phyloP scores from a whole-genome alignment of 805 yeast genomes.

The Metschnikowia proteae region DNA sequence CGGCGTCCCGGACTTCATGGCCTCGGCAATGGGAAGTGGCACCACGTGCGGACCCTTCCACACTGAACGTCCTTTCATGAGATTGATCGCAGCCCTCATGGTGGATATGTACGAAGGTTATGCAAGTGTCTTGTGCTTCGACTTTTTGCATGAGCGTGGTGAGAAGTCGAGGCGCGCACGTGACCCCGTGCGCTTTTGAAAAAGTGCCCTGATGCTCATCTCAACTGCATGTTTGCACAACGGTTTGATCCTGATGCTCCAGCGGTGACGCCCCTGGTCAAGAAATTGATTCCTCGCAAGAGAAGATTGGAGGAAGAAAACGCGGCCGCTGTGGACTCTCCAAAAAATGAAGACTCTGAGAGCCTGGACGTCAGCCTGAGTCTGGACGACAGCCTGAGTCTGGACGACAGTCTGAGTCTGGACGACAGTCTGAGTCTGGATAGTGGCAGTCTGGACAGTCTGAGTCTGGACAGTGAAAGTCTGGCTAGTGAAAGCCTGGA shows the following conservation, averaged over 20 bases:
- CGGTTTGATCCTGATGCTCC: slow-evolving; percentile 52
- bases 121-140: neutral
- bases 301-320: slow-evolving; percentile 12
- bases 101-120: neutral
- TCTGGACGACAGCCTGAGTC: neutral
- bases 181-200: slow-evolving; percentile 3
- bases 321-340: neutral
- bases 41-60: slow-evolving; percentile 86
- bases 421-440: slow-evolving; percentile 14
- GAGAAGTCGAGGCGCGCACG: slow-evolving; percentile 3
- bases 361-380: neutral
- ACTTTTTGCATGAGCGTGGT: too few species aligned
- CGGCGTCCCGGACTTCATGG: slow-evolving; percentile 74
- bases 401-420: slow-evolving; percentile 5
- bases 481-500: slow-evolving; percentile 3
- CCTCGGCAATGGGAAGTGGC: slow-evolving; percentile 89
- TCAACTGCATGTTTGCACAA: slow-evolving; percentile 53
- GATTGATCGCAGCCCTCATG: slow-evolving; percentile 34
- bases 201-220: slow-evolving; percentile 5
- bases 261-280: slow-evolving; percentile 13
- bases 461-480: neutral
- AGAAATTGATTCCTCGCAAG: slow-evolving; percentile 16
- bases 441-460: slow-evolving; percentile 14
- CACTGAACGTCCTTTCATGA: slow-evolving; percentile 34
- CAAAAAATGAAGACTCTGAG: neutral